Base-by-base conservation (phyloP, 768 basidiomycete species). In the Mycena albidolilacea region DNA sequence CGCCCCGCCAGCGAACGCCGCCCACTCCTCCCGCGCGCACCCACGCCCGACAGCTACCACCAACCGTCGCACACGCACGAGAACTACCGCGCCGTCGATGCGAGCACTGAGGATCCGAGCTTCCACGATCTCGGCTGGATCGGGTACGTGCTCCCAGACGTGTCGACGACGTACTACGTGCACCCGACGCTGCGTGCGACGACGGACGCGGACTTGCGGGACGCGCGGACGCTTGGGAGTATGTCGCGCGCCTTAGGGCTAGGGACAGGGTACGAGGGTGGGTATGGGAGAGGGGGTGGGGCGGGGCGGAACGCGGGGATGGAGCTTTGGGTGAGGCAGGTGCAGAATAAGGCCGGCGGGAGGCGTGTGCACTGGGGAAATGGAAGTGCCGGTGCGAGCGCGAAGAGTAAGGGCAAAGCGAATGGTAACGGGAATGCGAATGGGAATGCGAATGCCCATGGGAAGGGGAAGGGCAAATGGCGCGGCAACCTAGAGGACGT, bases 111-210 rank as follows among this genome's bases (percentile, higher is more conserved):
- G 19, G 58, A 46, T 2, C 52, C 54, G 23, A 52, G 30, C 4
- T 82, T 89, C 6, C 86, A 86, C 74, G 85, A 88, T 14, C 87
- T 91, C 21, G 95, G 95, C 5, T 95, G 94, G 94, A 84, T 89
- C 60, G 93, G 92, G 77, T 90, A 93, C 78, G 84, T 88, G 23
- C 88, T 96, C n/a, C 94, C 95, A 0, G 93, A 95, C 76, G 89
- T 89, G 11, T n/a, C 67, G 38, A 82, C 87, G 5, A 83, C 88
- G 44, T 96, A 96, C 81, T 96, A 91, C 77, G 87, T 89, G 55
- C 92, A 94, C 77, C 87, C 89, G 5, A 88, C 86, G 14, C 81
- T 87, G 46, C 89, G 87, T 54, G 84, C 91, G 64, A 90, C 90
- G n/a, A 93, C 93, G 19, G 95, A 95, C 77, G 82, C 92, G 55